phyloP scores from a whole-genome alignment of 139 green algal genomes.

The Mesotaenium endlicherianum region DNA sequence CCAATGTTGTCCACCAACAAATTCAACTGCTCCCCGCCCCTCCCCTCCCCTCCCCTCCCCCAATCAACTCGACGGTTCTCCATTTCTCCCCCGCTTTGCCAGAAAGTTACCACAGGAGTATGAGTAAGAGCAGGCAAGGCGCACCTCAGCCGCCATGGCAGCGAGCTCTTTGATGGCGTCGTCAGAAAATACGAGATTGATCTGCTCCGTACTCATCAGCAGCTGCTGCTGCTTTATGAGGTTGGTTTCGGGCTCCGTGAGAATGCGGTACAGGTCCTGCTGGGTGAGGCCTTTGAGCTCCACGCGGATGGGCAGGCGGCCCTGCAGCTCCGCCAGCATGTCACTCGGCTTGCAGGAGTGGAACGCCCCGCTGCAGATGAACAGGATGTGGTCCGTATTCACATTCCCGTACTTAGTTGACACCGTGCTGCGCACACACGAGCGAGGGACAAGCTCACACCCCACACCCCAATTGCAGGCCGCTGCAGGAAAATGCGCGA shows the following conservation, averaged over 20 bases:
- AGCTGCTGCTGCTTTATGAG: conserved; percentile 91
- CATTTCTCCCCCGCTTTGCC: no score
- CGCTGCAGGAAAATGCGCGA: no score
- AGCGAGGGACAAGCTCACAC: not conserved
- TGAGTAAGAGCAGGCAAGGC: no score
- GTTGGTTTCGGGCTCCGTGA: conserved; percentile 84
- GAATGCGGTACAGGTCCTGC: conserved; percentile 74
- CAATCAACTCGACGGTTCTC: no score
- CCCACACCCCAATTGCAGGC: not conserved
- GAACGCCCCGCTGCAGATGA: conserved; percentile 93
- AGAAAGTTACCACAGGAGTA: no score
- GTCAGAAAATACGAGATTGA: conserved; percentile 86
- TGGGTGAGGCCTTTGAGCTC: conserved; percentile 83
- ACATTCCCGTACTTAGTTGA: conserved; percentile 81
- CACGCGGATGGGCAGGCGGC: conserved; percentile 90
- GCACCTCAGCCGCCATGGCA: conserved; percentile 70
- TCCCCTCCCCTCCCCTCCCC: no score
- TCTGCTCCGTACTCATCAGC: conserved; percentile 84
- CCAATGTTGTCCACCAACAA: conserved; percentile 89
- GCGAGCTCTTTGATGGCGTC: conserved; percentile 62
- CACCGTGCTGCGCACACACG: conserved; percentile 18
- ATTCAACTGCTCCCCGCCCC: conserved; percentile 63
- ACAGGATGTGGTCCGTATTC: conserved; percentile 94
- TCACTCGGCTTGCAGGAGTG: conserved; percentile 83
- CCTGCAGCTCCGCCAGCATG: conserved; percentile 87